Evolutionary conservation across 228 moss, liverwort and hornwort genomes (phyloP).

Genomic region (Sphagnum fallax): DNA sequence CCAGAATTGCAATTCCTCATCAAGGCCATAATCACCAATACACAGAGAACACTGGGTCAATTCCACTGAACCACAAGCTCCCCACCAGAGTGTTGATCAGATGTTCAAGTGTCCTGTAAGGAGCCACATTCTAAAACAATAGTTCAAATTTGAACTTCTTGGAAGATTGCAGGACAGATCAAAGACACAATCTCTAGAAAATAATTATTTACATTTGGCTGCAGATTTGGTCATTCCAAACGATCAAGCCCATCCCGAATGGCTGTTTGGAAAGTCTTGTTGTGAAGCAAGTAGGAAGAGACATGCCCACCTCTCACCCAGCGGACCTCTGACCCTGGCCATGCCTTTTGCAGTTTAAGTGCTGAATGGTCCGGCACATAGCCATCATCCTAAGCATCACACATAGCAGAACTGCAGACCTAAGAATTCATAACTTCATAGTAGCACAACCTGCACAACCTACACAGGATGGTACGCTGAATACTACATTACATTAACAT

Average conservation of each 20-base stretch:
- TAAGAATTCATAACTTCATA: background rate
- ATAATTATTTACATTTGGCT: too few relatives aligned
- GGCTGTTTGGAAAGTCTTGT: constrained; percentile 83
- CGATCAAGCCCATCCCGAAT: constrained; percentile 74
- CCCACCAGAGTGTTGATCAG: too few relatives aligned
- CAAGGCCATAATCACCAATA: too few relatives aligned
- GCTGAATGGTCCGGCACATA: constrained; percentile 93
- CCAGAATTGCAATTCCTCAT: too few relatives aligned
- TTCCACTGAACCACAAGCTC: too few relatives aligned
- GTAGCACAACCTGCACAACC: background rate
- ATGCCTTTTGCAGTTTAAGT: constrained; percentile 75
- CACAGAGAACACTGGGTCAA: too few relatives aligned
- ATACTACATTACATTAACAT: background rate
- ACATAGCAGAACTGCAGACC: background rate
- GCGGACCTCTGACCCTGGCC: constrained; percentile 90
- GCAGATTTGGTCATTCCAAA: constrained; percentile 35
- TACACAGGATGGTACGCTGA: background rate
- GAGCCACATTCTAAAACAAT: too few relatives aligned
- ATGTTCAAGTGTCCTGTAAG: too few relatives aligned
- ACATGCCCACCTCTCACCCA: constrained; percentile 98
- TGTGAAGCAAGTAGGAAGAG: constrained; percentile 91
- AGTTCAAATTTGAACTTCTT: too few relatives aligned
- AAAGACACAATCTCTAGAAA: too few relatives aligned
- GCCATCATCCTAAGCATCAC: constrained; percentile 72
- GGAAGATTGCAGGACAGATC: too few relatives aligned